Evolutionary conservation across 176 grass and related monocot genomes (phyloP), one percentile per base, ranked within the genome.

Genomic region (Cenchrus americanus): DNA sequence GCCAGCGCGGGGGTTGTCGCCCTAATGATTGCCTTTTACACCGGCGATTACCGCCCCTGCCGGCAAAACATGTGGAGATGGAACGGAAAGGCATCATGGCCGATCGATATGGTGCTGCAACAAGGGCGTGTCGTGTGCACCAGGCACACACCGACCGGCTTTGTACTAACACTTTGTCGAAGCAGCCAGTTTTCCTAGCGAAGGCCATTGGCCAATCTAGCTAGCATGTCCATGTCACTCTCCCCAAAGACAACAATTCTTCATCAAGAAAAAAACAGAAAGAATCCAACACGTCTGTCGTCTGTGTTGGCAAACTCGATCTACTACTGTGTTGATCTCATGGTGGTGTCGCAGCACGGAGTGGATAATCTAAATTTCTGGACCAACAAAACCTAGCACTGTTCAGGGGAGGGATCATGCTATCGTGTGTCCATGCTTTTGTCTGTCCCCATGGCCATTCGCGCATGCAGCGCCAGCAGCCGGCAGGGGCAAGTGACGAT

Each of bases 11-110:
- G 15, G 27, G 76, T 61, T 83, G 84, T 68, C 88, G 43, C 50
- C 80, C 46, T 44, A 86, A 44, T 87, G 59, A 90, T 90, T 80
- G 80, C 41, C 72, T 60, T 87, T 90, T 87, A 80, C 54, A 5
- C 10, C 30, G 30, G 60, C 15, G 66, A 63, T 90, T 75, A 83
- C 74, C 41, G 50, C 65, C 59, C 59, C 66, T 57, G 60, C 67
- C 26, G 66, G 73, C 84, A 83, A 46, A 83, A 74, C 84, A 60
- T 78, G 79, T 83, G 73, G 50, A 73, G 57, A 12, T 69, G 51
- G 19, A 76, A 54, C 21, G 26, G 34, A 41, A 40, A 72, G 37
- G 65, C 80, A 81, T 71, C 72, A 82, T 86, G 34, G 5, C 34
- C 47, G 4, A 32, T 30, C 47, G 57, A 5, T 40, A 5, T 41